Base-by-base conservation (phyloP, 192 early-diverging fungal genomes). In the Backusella australiensis region DNA sequence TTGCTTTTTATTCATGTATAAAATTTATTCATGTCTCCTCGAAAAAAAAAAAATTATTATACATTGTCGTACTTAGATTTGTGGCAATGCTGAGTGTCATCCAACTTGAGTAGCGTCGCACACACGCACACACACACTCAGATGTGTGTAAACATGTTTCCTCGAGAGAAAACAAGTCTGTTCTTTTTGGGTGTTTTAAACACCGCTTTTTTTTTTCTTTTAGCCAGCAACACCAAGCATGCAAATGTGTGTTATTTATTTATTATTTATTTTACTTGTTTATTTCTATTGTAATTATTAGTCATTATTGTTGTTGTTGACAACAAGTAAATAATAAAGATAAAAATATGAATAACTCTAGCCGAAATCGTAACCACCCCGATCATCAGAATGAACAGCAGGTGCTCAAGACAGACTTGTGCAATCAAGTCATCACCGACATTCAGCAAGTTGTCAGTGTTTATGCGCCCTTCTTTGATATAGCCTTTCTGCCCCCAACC, bases 371-470 rank as follows among this genome's bases (percentile, higher is more conserved):
- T 23, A 63, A 63, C 11, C 75, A 76, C 38, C 75, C 75, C 6
- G 32, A 69, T 53, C 75, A 76, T 26, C 75, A 71, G n/a, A 70
- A 76, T 38, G 67, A 76, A 52, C 67, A 36, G 41, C 44, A 76
- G 34, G 46, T 76, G 3, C 34, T 80, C 44, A 80, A 80, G 49
- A 75, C 78, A 4, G 78, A 80, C 19, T 32, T 80, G 29, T 74
- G 69, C 7, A 70, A 72, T 44, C 65, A 69, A 17, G 75, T 74
- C 19, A 71, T 80, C 15, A 15, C 29, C n/a, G 63, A 65, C 66
- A 80, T 80, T 75, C 63, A 75, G 6, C 35, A 75, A 52, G 34
- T 80, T 0, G 41, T 80, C 41, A 39, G 41, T 21, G 35, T 29
- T 19, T 75, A 80, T 65, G 46, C 78, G 32, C 52, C 12, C 15